A percentile compares a stretch with the other conserved stretches of the same genome.
Conservation (phyloP, 164 flowering plant species). For the Vitis riparia region DNA sequence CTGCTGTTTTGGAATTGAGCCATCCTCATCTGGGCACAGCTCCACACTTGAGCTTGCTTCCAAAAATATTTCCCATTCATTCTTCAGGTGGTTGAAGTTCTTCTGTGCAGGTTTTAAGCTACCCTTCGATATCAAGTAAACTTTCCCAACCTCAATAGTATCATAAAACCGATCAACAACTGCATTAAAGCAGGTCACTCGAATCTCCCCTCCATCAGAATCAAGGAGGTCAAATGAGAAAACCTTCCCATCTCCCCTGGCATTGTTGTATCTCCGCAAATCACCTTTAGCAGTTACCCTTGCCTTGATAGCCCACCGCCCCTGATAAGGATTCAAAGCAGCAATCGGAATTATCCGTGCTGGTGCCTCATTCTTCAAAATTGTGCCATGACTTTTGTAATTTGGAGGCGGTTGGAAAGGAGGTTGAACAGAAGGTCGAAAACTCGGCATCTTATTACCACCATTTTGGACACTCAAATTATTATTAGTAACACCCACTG, state of each 20-base stretch:
- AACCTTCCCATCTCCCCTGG: constrained; percentile 96
- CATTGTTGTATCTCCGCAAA: constrained; percentile 91
- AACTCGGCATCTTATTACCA: constrained; percentile 35
- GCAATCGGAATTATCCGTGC: constrained; percentile 87
- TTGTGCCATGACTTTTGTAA: constrained; percentile 73
- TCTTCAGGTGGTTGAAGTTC: constrained; percentile 92
- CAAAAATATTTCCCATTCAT: constrained; percentile 92
- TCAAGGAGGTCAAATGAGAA: constrained; percentile 98
- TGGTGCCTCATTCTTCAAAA: constrained; percentile 93
- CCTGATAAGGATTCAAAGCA: constrained; percentile 96
- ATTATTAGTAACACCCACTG: constrained; percentile 10
- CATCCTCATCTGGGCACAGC: constrained; percentile 81
- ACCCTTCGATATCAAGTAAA: constrained; percentile 89
- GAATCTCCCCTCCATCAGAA: constrained; percentile 94
- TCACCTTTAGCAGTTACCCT: constrained; percentile 97
- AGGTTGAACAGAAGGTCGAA: constrained; percentile 78
- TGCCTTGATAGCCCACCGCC: constrained; percentile 98
- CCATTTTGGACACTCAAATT: constrained; percentile 21
- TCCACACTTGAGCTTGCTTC: constrained; percentile 80
- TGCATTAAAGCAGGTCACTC: constrained; percentile 95
- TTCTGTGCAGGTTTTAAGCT: constrained; percentile 90
- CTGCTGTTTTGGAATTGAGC: constrained; percentile 81
- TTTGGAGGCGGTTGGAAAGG: constrained; percentile 87
- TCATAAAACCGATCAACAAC: constrained; percentile 88
- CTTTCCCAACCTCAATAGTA: constrained; percentile 76